phyloP scores from a whole-genome alignment of 768 basidiomycete species.

The Pulveroboletus sp. region DNA sequence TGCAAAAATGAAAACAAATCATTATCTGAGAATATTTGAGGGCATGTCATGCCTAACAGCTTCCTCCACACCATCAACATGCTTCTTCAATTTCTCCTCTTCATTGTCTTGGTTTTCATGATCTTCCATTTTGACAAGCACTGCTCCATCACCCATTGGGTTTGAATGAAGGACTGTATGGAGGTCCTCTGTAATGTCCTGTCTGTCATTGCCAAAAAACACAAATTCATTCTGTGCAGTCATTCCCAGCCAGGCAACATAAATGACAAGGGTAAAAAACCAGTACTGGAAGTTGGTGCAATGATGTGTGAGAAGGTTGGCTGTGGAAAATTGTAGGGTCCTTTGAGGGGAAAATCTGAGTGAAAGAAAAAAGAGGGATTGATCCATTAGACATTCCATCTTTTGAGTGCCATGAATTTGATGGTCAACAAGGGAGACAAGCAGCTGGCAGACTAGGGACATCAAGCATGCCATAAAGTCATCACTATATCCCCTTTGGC shows the following conservation, averaged over 20 bases:
- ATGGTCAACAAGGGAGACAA: background rate
- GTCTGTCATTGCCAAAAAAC: background rate
- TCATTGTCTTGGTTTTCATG: no score
- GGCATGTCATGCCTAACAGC: no score
- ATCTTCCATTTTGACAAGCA: no score
- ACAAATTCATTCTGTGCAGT: no score
- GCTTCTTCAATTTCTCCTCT: no score
- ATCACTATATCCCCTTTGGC: no score
- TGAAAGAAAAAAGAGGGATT: background rate
- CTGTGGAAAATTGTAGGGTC: background rate
- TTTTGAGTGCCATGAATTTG: background rate
- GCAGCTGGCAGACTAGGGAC: background rate
- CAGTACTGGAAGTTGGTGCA: background rate
- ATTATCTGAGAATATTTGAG: no score
- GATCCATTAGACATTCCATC: slow-evolving; percentile 2
- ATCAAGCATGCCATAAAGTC: background rate
- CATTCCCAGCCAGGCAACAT: background rate
- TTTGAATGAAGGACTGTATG: no score
- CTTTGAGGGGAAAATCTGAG: background rate
- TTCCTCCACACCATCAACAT: no score
- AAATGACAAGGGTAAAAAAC: background rate
- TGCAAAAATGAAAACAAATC: no score
- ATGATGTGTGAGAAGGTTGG: background rate
- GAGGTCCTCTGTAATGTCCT: background rate
- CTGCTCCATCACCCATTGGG: no score